Conservation (phyloP, 2,329 filamentous ascomycete genomes). For the Aspergillus sp. region DNA sequence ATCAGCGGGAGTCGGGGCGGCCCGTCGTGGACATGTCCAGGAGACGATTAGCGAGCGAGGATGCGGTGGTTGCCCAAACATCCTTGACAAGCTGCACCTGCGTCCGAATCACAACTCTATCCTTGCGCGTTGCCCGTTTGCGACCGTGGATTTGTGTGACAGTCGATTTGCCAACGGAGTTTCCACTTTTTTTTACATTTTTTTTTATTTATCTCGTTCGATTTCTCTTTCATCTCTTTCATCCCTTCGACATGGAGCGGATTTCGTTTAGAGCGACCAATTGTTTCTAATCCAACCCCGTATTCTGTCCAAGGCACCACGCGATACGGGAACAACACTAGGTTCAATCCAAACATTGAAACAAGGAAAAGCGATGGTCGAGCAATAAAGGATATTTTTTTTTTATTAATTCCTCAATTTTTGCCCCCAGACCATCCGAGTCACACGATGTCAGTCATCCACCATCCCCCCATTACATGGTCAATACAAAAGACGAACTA, state of each 20-base stretch:
- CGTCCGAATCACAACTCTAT: slow-evolving; percentile 16
- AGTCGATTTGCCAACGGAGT: not conserved
- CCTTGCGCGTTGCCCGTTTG: slow-evolving; percentile 12
- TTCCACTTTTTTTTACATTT: not conserved
- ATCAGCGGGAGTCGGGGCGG: slow-evolving; percentile 32
- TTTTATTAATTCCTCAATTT: not conserved
- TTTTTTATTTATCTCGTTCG: not conserved
- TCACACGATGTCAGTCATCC: slow-evolving; percentile 23
- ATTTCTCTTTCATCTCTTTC: too few species aligned
- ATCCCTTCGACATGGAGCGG: not conserved
- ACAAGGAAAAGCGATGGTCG: not conserved
- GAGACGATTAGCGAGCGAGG: slow-evolving; percentile 22
- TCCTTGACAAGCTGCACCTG: slow-evolving; percentile 20
- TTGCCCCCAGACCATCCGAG: slow-evolving; percentile 5
- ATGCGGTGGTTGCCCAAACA: slow-evolving; percentile 17
- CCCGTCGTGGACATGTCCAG: slow-evolving; percentile 27
- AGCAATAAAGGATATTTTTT: not conserved
- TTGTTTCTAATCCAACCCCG: not conserved
- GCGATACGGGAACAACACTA: not conserved
- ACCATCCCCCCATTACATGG: not conserved
- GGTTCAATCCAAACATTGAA: not conserved
- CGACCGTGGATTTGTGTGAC: slow-evolving; percentile 13
- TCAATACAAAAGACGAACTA: slow-evolving; percentile 1
- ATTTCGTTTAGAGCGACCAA: not conserved
- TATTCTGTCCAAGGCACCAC: not conserved